These are phyloP conservation scores for Citrus sinensis DNA, from an alignment of 345 rosid genomes.

Conservation along the genomic window DVS_A1.0 CM039162.1:31476001-31476500, in stretches of 20 bases:
- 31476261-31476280: too few relatives aligned
- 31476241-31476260: too few relatives aligned
- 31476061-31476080: accelerated
- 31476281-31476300: too few relatives aligned
- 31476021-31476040: too few relatives aligned
- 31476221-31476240: too few relatives aligned
- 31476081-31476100: too few relatives aligned
- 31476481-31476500: not conserved
- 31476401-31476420: not conserved
- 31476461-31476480: not conserved
- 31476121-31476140: accelerated
- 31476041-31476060: too few relatives aligned
- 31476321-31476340: not conserved
- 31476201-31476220: too few relatives aligned
- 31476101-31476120: too few relatives aligned
- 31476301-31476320: not conserved
- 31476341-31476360: not conserved
- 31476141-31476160: too few relatives aligned
- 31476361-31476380: not conserved
- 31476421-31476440: not conserved
- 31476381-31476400: not conserved
- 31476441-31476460: not conserved
- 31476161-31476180: accelerated
- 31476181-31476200: too few relatives aligned
- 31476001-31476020: too few relatives aligned